A percentile compares a stretch with the other conserved stretches of the same genome.
These are phyloP conservation scores for Dillenia suffruticosa DNA, from an alignment of 164 flowering plant species.

Conservation along the genomic window DNA sequence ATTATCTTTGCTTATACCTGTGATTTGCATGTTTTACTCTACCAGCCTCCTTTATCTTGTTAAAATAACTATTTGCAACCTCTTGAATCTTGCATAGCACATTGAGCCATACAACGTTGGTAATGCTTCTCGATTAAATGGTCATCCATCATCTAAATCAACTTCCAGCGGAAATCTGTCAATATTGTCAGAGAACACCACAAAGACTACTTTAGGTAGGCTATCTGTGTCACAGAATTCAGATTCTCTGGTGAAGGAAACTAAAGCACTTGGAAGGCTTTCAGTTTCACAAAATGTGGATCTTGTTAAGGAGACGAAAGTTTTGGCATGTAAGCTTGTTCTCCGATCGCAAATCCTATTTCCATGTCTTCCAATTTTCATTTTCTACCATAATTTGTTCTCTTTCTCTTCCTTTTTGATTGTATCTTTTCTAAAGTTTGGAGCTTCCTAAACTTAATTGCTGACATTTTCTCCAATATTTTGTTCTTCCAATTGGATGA, in stretches of 20 bases:
- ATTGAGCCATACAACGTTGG: constrained; percentile 73
- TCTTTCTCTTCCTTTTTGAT: not conserved
- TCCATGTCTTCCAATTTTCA: not conserved
- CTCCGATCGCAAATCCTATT: no score
- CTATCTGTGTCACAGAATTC: constrained; percentile 59
- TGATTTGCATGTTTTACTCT: not conserved
- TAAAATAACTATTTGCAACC: constrained; percentile 9
- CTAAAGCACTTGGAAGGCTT: constrained; percentile 50
- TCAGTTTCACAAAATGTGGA: constrained; percentile 61
- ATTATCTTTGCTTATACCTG: constrained; percentile 14
- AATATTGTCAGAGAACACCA: constrained; percentile 47
- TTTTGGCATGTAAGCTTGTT: constrained; percentile 49
- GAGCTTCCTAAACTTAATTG: not conserved
- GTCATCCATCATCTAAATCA: constrained; percentile 53
- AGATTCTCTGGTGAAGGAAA: constrained; percentile 61
- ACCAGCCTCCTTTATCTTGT: not conserved
- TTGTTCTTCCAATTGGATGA: constrained; percentile 19
- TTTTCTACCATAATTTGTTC: not conserved
- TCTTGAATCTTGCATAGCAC: constrained; percentile 44
- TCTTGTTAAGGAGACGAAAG: constrained; percentile 48
- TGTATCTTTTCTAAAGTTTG: not conserved
- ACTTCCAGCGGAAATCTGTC: constrained; percentile 44
- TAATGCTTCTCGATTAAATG: constrained; percentile 33
- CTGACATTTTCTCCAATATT: constrained; percentile 4
- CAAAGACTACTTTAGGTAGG: constrained; percentile 61